A percentile compares a stretch with the other conserved stretches of the same genome.
Evolutionary conservation across 2,329 filamentous ascomycete species (phyloP).

Genomic region (Trichophaea hybrida): DNA sequence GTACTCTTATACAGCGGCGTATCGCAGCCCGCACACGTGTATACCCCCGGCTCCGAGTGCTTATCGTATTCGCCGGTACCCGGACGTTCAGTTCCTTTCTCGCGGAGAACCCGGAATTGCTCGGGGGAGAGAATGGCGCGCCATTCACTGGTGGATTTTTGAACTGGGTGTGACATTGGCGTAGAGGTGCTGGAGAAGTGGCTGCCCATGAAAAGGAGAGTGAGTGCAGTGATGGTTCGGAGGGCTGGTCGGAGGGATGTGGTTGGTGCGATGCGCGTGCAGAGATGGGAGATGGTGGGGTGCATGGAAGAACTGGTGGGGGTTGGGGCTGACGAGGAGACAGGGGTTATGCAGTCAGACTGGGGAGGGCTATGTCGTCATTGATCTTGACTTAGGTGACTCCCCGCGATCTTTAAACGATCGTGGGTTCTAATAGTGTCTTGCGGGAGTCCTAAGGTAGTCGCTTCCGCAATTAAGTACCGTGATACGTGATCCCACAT

Average conservation of each 20-base stretch:
- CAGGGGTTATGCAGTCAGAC: neutral
- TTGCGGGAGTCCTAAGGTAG: neutral
- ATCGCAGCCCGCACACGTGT: conserved; percentile 73
- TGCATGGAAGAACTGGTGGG: neutral
- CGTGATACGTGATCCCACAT: neutral
- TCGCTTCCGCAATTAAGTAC: neutral
- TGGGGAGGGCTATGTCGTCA: neutral
- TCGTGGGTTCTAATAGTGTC: neutral
- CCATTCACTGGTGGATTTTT: conserved; percentile 77
- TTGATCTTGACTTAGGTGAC: neutral
- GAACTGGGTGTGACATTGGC: conserved; percentile 61
- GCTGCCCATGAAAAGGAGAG: conserved; percentile 11
- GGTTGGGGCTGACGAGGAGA: neutral
- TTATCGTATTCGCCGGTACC: conserved; percentile 75
- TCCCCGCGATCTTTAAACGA: too few species aligned
- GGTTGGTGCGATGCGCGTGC: neutral
- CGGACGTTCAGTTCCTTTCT: conserved; percentile 80
- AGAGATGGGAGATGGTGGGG: neutral
- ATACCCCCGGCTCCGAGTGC: conserved; percentile 64
- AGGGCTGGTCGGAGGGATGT: neutral
- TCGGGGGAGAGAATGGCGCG: conserved; percentile 68
- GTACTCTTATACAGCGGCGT: conserved; percentile 81
- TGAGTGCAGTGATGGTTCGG: neutral
- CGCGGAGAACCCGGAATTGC: conserved; percentile 83
- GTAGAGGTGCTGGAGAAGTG: conserved; percentile 28